Base-by-base conservation (phyloP, 1,284 basidiomycete species). In the Trametes sp. region DNA sequence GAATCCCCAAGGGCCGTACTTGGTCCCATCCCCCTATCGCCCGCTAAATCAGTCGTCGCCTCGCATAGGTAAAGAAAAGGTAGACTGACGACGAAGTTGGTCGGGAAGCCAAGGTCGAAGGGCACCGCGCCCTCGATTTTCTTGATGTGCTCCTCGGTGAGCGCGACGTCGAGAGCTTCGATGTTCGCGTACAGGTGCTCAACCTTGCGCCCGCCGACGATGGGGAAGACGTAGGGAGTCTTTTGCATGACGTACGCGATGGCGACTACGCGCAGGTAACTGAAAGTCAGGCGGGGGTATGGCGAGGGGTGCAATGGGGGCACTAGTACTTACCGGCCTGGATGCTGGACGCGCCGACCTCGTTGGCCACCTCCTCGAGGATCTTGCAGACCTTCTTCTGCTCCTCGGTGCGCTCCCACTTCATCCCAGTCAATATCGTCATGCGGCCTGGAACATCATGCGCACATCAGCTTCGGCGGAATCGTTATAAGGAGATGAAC, bases 171-270 rank as follows among this genome's bases (percentile, higher is more conserved):
- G n/a, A 74, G 65, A 11, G 72, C 72, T 21, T 58, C 42, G 24
- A 73, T 24, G 46, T 73, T 72, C 1, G 53, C 63, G 1, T 57
- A 33, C 4, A 73, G 61, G 1, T 73, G 72, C 59, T 69, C 71
- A 50, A 72, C 61, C 57, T 73, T 73, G 23, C 72, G 66, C 19
- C 70, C 71, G 13, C 72, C 70, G 54, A 71, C 52, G 54, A 72
- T 61, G 6, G 72, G 70, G 58, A 72, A 72, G 23, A 69, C 68
- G 58, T 65, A 69, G 1, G 70, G 69, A 0, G 58, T n/a, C 63
- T 73, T 73, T 3, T 72, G 69, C 67, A 73, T 67, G 31, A 69
- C 59, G 31, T 71, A 73, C 2, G 71, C 72, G 41, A 73, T 72
- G 2, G 71, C 71, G 62, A 52, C 54, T 51, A 31, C 3, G 19